Conservation (phyloP, 768 basidiomycete species). For the Kwoniella heveanensis region DNA sequence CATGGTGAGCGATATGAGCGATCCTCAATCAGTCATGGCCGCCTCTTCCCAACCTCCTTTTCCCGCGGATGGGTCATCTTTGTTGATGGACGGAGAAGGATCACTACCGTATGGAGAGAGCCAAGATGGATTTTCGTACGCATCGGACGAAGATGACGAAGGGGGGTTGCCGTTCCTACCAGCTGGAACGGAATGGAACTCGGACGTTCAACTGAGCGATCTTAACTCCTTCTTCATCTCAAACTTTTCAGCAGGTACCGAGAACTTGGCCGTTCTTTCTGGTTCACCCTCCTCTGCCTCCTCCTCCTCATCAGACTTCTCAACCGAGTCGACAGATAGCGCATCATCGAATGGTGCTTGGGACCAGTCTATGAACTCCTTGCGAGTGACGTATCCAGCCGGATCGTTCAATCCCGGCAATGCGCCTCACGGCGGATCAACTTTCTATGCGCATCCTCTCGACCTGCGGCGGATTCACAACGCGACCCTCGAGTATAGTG, state of each 20-base stretch:
- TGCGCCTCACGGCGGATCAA: conserved; percentile 4
- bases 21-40: background rate
- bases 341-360: background rate
- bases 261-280: conserved; percentile 10
- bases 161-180: background rate
- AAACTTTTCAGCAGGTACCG: conserved; percentile 14
- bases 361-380: conserved; percentile 11
- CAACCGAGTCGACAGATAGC: background rate
- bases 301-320: background rate
- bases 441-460: conserved; percentile 15
- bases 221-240: conserved; percentile 15
- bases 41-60: background rate
- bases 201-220: conserved; percentile 7
- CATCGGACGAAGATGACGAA: background rate
- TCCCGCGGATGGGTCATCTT: background rate
- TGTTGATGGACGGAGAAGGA: background rate
- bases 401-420: conserved; percentile 14
- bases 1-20: background rate
- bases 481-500: conserved; percentile 18
- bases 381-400: conserved; percentile 17
- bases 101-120: background rate
- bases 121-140: too few relatives aligned
- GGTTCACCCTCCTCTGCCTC: conserved; percentile 5
- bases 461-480: conserved; percentile 13
- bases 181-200: conserved; percentile 15